These are phyloP conservation scores for Glycine tomentella DNA, from an alignment of 306 rosid genomes.

Conservation along the genomic window DNA sequence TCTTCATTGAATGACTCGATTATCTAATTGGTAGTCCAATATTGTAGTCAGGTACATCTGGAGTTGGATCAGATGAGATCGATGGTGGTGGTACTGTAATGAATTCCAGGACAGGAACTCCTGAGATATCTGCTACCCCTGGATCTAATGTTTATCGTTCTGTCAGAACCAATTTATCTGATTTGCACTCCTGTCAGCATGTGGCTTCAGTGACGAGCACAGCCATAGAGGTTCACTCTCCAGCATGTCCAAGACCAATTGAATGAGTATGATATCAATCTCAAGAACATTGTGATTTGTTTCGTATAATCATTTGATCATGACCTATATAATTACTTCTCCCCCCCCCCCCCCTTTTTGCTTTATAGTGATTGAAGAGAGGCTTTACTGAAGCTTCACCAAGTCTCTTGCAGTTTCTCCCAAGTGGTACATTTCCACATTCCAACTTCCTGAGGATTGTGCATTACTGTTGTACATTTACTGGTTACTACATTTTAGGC, in stretches of 20 bases:
- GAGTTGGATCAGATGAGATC: slow-evolving; percentile 30
- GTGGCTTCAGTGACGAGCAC: slow-evolving; percentile 14
- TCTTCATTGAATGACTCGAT: neutral
- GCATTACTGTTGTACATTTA: slow-evolving; percentile 27
- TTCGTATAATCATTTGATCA: neutral
- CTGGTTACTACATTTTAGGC: slow-evolving; percentile 38
- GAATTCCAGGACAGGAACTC: slow-evolving; percentile 5
- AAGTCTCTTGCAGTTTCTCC: slow-evolving; percentile 49
- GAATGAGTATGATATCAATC: slow-evolving; percentile 32
- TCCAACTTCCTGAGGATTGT: slow-evolving; percentile 26
- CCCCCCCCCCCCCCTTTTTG: neutral
- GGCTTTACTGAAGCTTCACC: slow-evolving; percentile 44
- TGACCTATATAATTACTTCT: neutral
- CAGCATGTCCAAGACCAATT: slow-evolving; percentile 12
- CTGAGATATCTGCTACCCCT: slow-evolving; percentile 26
- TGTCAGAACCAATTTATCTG: slow-evolving; percentile 28
- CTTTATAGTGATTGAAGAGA: slow-evolving; percentile 41
- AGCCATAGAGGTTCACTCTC: slow-evolving; percentile 7
- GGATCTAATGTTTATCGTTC: slow-evolving; percentile 28
- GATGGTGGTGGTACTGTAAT: neutral
- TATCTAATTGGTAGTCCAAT: slow-evolving; percentile 7
- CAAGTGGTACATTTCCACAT: slow-evolving; percentile 51
- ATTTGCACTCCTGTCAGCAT: slow-evolving; percentile 28
- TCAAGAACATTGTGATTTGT: slow-evolving; percentile 11
- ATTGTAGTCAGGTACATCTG: slow-evolving; percentile 42